phyloP scores from a whole-genome alignment of 2,329 filamentous ascomycete species.

The Pyricularia grisea region DNA sequence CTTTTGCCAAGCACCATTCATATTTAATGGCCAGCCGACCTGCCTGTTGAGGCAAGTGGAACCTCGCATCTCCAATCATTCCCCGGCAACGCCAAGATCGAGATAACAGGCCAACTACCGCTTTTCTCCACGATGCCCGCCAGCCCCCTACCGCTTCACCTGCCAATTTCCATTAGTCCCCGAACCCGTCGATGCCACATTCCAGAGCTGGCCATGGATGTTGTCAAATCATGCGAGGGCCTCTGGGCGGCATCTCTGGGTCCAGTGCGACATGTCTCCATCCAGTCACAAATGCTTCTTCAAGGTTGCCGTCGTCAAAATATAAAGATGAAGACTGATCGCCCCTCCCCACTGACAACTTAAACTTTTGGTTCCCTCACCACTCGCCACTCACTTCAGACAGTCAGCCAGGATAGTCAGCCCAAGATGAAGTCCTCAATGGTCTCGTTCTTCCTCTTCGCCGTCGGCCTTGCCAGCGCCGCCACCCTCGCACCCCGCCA shows the following conservation, averaged over 20 bases:
- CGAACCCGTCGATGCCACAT: background rate
- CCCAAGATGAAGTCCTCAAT: conserved; percentile 3
- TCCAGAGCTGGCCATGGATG: background rate
- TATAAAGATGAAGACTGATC: background rate
- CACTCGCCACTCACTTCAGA: background rate
- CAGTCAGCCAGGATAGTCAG: background rate
- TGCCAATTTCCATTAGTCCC: background rate
- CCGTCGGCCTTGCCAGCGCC: conserved; percentile 2
- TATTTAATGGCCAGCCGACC: background rate
- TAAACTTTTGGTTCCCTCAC: background rate
- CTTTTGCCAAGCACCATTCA: background rate
- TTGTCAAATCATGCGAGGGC: background rate
- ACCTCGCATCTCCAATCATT: background rate
- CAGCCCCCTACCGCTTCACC: background rate
- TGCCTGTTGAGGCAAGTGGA: background rate
- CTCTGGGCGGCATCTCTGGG: background rate
- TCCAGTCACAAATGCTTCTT: background rate
- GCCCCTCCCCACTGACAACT: background rate
- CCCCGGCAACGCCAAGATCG: background rate
- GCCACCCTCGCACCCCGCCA: background rate
- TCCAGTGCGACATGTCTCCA: background rate
- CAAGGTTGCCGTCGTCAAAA: background rate
- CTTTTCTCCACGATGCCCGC: background rate
- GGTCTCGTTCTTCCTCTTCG: conserved; percentile 2
- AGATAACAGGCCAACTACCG: background rate